Conservation (phyloP, 2,329 filamentous ascomycete genomes). For the Nigrograna mackinnonii region DNA sequence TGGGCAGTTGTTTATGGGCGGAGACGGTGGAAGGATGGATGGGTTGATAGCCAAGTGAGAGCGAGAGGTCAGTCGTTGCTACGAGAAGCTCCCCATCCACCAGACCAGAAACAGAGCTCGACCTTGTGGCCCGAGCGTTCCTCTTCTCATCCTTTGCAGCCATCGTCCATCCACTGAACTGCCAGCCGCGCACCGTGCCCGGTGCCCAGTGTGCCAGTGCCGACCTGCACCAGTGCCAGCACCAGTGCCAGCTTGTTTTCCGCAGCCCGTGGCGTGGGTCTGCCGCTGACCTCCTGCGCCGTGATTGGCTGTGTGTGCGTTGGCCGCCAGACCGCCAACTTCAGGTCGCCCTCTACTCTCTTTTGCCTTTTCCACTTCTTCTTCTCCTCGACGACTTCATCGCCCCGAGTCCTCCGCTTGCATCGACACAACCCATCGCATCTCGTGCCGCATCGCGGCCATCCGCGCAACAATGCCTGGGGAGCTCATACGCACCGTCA, state of each 20-base stretch:
- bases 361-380: not conserved
- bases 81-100: no score
- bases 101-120: no score
- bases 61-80: no score
- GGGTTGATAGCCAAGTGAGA: not conserved
- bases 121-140: no score
- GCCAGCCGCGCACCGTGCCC: no score
- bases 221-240: no score
- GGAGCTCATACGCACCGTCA: slow-evolving; percentile 44
- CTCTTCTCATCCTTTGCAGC: no score
- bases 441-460: slow-evolving; percentile 35
- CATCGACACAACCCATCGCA: slow-evolving; percentile 21
- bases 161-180: no score
- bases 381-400: slow-evolving; percentile 9
- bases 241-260: not conserved
- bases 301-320: not conserved
- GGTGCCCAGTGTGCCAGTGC: not conserved
- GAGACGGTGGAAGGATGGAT: not conserved
- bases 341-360: not conserved
- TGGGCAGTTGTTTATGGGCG: not conserved
- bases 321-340: not conserved
- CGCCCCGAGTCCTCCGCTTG: not conserved
- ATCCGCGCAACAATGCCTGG: slow-evolving; percentile 46
- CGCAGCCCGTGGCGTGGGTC: not conserved
- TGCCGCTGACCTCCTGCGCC: not conserved